Evolutionary conservation across 176 grass and related monocot genomes (phyloP).

Genomic region (Miscanthus lutarioriparius): DNA sequence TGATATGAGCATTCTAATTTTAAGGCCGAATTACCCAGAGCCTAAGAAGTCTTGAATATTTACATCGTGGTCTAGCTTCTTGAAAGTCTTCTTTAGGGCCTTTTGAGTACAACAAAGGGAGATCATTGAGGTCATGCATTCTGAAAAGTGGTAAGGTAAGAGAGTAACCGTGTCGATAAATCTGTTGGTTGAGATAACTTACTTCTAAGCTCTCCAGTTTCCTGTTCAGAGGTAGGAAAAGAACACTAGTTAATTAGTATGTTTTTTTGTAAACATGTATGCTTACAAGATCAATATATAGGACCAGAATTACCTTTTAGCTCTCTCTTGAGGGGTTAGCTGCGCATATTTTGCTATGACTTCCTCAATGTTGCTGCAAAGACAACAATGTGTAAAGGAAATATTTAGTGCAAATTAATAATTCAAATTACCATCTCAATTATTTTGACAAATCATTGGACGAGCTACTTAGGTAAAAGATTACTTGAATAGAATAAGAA

Average conservation of each 20-base stretch:
- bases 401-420: neutral
- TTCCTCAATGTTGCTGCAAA: conserved; percentile 59
- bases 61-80: conserved; percentile 84
- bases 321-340: conserved; percentile 71
- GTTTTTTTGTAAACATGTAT: neutral
- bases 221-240: conserved; percentile 29
- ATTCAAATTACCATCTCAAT: neutral
- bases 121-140: conserved; percentile 11
- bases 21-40: conserved; percentile 49
- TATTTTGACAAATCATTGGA: neutral
- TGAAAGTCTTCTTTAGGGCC: conserved; percentile 83
- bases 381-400: conserved; percentile 4
- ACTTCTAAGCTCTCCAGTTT: conserved; percentile 81
- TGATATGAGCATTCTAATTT: neutral
- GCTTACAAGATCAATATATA: neutral
- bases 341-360: conserved; percentile 66
- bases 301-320: conserved; percentile 53
- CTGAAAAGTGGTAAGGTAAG: conserved; percentile 13
- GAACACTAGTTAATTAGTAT: neutral
- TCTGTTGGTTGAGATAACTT: conserved; percentile 26
- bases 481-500: neutral
- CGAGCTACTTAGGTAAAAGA: neutral
- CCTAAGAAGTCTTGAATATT: conserved; percentile 86
- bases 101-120: conserved; percentile 39
- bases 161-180: neutral